A percentile compares a stretch with the other conserved stretches of the same genome.
Evolutionary conservation across 73 alveolate genomes (phyloP).

Genomic region (Urostyla sp.): DNA sequence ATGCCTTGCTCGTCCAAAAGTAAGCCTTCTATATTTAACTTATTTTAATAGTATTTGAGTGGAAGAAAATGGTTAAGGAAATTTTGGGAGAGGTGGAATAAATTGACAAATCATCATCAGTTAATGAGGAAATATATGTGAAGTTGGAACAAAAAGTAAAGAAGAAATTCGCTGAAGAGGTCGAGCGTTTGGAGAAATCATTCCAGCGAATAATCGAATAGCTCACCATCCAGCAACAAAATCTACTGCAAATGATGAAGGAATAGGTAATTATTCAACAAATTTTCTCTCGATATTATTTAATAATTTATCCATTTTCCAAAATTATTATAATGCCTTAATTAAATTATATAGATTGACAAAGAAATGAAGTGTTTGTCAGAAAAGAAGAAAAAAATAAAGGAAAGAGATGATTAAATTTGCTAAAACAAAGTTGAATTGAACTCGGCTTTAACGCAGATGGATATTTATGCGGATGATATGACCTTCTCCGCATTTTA

Average conservation of each 20-base stretch:
- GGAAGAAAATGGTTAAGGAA: conserved; percentile 35
- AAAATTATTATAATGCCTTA: neutral
- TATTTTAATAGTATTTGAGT: conserved; percentile 16
- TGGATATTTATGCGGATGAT: conserved; percentile 42
- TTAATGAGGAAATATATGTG: conserved; percentile 39
- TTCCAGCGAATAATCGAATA: conserved; percentile 42
- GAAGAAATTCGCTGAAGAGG: conserved; percentile 63
- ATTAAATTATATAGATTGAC: too few species aligned
- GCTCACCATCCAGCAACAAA: conserved; percentile 45
- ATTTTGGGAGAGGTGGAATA: conserved; percentile 44
- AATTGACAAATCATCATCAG: neutral
- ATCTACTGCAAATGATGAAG: conserved; percentile 61
- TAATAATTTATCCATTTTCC: neutral
- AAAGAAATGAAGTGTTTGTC: conserved; percentile 35
- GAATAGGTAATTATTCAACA: too few species aligned
- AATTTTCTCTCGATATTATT: too few species aligned
- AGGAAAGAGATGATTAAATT: conserved; percentile 40
- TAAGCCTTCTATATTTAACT: neutral
- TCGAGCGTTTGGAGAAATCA: conserved; percentile 49
- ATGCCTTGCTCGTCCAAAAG: conserved; percentile 54
- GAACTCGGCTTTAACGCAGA: neutral
- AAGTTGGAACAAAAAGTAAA: conserved; percentile 41
- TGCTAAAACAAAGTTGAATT: conserved; percentile 6
- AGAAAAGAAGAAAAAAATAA: conserved; percentile 54
- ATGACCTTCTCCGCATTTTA: conserved; percentile 42